These are phyloP conservation scores for Euphrasia confusa DNA, from an alignment of 257 asterid genomes.

Conservation along the genomic window DNA sequence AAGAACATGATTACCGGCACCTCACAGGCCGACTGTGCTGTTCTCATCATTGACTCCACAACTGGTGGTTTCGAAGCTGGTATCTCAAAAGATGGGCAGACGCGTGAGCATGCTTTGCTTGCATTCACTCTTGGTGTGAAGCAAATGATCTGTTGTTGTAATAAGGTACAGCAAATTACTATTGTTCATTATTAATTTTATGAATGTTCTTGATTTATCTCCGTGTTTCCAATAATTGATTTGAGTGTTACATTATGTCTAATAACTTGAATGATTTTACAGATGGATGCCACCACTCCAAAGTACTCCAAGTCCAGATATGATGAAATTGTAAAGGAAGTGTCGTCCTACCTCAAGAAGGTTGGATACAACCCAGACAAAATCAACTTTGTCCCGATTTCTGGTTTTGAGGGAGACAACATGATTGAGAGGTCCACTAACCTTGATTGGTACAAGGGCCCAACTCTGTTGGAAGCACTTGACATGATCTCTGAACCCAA, in stretches of 20 bases:
- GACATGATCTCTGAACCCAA: background rate
- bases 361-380: no score
- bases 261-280: background rate
- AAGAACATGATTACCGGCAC: no score
- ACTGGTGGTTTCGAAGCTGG: conserved; percentile 83
- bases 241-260: no score
- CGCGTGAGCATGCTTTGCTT: conserved; percentile 51
- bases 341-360: conserved; percentile 28
- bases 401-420: no score
- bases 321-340: conserved; percentile 43
- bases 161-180: conserved; percentile 14
- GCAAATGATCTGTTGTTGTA: conserved; percentile 80
- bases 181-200: no score
- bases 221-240: no score
- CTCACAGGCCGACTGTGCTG: background rate
- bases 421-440: conserved; percentile 25
- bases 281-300: conserved; percentile 50
- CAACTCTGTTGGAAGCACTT: conserved; percentile 44
- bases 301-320: conserved; percentile 43
- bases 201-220: background rate
- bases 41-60: conserved; percentile 33
- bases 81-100: conserved; percentile 67
- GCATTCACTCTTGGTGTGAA: conserved; percentile 56
- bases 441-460: conserved; percentile 48
- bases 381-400: no score